Percentiles rank a stretch among this genome's conserved stretches.
Evolutionary conservation across 164 flowering plant species (phyloP).

Genomic region (Sedum album): DNA sequence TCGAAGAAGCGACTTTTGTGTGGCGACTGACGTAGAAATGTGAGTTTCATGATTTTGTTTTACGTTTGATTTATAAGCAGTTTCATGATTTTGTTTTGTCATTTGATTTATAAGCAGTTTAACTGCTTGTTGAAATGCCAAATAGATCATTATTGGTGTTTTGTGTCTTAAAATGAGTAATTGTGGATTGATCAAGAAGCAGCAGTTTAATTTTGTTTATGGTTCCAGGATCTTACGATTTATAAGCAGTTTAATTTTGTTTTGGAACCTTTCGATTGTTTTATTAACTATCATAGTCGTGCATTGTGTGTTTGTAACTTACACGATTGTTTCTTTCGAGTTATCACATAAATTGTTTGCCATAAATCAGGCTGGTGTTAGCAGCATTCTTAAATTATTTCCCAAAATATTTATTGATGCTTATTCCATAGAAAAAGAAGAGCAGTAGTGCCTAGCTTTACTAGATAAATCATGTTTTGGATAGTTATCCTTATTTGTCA

Average conservation of each 20-base stretch:
- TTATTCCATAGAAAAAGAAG: not conserved
- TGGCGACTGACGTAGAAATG: not conserved
- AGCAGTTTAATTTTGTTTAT: no score
- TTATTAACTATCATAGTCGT: no score
- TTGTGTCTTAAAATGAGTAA: no score
- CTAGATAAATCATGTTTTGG: not conserved
- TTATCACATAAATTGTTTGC: no score
- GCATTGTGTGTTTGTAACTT: no score
- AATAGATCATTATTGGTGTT: no score
- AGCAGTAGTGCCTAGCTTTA: not conserved
- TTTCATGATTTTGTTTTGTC: no score
- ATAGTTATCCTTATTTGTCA: not conserved
- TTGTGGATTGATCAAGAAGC: no score
- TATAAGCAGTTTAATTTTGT: no score
- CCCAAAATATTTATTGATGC: not conserved
- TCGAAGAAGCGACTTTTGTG: no score
- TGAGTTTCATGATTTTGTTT: not conserved
- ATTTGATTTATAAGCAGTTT: not conserved
- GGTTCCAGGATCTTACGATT: no score
- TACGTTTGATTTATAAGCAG: not conserved
- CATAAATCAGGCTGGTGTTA: not conserved
- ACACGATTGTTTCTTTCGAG: not conserved
- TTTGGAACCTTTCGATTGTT: no score
- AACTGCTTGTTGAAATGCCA: not conserved
- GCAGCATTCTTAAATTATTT: not conserved